Evolutionary conservation across 345 rosid species (phyloP).

Genomic region (Eucalyptus decipiens): DNA sequence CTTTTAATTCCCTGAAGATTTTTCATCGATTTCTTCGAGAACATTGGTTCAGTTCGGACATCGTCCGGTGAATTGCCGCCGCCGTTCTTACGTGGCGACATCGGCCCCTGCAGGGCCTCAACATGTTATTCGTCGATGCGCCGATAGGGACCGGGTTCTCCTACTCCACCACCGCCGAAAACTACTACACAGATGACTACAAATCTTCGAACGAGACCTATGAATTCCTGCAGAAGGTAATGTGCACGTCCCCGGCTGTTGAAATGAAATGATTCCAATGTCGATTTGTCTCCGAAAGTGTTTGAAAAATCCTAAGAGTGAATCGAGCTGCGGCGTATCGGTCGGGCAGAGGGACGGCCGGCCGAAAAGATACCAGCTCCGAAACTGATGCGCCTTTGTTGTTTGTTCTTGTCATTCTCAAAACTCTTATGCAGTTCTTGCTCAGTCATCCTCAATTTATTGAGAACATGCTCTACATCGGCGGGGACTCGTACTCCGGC

Average conservation of each 20-base stretch:
- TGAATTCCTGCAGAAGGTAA: slow-evolving; percentile 12
- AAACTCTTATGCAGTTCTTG: slow-evolving; percentile 1
- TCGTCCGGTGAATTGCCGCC: not conserved
- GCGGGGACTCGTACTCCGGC: slow-evolving; percentile 29
- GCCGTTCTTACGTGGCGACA: not conserved
- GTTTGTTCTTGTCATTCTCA: not conserved
- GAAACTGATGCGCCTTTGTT: not conserved
- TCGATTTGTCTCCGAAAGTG: not conserved
- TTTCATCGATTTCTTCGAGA: not conserved
- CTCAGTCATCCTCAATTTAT: slow-evolving; percentile 8
- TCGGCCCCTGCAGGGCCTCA: not conserved
- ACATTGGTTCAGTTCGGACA: not conserved
- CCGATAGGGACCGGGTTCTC: slow-evolving; percentile 22
- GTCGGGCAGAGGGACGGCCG: not conserved
- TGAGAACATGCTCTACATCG: slow-evolving; percentile 10
- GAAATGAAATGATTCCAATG: not conserved
- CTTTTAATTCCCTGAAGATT: not conserved
- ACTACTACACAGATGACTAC: slow-evolving; percentile 2
- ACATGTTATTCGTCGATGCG: slow-evolving; percentile 15
- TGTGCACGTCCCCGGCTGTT: not conserved
- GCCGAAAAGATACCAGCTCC: not conserved
- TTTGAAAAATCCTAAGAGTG: not conserved
- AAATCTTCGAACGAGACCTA: not conserved
- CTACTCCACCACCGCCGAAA: slow-evolving; percentile 10
- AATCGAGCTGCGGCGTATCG: not conserved